Conservation (phyloP, 768 basidiomycete species). For the Boletellus sp. region DNA sequence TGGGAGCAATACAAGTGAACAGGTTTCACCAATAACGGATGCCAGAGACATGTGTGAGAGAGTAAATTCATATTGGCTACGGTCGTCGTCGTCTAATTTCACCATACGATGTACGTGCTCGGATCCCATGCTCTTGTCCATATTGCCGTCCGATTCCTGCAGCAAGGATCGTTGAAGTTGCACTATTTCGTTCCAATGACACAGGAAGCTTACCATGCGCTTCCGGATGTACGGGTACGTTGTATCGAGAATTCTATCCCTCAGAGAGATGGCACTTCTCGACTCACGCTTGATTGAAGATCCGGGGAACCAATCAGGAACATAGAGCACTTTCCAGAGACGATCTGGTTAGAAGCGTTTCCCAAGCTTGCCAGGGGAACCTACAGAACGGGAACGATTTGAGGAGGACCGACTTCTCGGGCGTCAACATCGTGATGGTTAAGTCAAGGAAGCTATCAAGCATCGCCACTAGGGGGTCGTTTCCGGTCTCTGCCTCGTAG, state of each 20-base stretch:
- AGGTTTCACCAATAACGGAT: background rate
- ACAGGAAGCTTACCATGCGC: background rate
- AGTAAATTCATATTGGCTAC: background rate
- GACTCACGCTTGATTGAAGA: background rate
- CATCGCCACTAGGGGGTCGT: background rate
- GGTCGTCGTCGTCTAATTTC: background rate
- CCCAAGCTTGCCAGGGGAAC: background rate
- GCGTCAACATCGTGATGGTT: background rate
- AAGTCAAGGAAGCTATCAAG: background rate
- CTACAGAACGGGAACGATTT: constrained; percentile 9
- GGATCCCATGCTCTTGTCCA: background rate
- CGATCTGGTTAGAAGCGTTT: background rate
- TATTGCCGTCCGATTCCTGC: background rate
- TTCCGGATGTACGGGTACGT: background rate
- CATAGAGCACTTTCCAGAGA: background rate
- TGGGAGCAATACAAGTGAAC: no score
- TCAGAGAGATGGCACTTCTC: background rate
- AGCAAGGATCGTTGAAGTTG: background rate
- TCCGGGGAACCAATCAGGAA: background rate
- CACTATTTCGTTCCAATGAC: no score
- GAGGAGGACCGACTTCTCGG: background rate
- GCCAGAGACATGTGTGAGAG: background rate
- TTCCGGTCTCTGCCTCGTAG: background rate
- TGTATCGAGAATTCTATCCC: background rate
- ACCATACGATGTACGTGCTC: background rate